Conservation (phyloP, 495 filamentous ascomycete species). For the Aspergillus taichungensis region DNA sequence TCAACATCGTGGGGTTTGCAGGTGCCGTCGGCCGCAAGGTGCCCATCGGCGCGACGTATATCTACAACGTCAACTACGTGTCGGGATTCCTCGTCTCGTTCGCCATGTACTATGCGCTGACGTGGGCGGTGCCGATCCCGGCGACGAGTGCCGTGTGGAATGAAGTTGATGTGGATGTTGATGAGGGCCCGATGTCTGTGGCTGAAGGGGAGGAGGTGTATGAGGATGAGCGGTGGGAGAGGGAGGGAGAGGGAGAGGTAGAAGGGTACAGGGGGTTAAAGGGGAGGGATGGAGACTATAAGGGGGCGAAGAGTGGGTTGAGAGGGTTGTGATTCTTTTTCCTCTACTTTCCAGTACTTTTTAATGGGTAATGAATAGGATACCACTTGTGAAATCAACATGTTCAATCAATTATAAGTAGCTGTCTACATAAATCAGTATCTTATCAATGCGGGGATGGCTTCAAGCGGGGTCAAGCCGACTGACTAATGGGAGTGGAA, state of each 20-base stretch:
- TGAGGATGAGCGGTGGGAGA: constrained; percentile 14
- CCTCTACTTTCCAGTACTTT: too few relatives aligned
- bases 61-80: constrained; percentile 90
- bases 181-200: constrained; percentile 20
- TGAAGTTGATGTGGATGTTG: constrained; percentile 61
- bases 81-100: constrained; percentile 66
- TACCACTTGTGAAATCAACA: too few relatives aligned
- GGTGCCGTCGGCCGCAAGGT: constrained; percentile 70
- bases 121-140: constrained; percentile 60
- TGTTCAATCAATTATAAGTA: too few relatives aligned
- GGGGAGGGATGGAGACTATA: too few relatives aligned
- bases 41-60: constrained; percentile 68
- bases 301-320: too few relatives aligned
- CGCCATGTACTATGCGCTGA: constrained; percentile 60
- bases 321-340: too few relatives aligned
- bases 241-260: constrained; percentile 2
- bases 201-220: constrained; percentile 32
- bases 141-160: constrained; percentile 69
- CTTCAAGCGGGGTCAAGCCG: too few relatives aligned
- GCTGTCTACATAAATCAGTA: too few relatives aligned
- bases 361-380: too few relatives aligned
- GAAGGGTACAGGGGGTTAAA: not conserved
- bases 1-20: constrained; percentile 90
- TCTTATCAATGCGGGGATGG: too few relatives aligned
- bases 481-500: too few relatives aligned